Percentiles rank a stretch among this genome's conserved stretches.
Conservation (phyloP, 495 filamentous ascomycete genomes). For the Talaromyces ruber region DNA sequence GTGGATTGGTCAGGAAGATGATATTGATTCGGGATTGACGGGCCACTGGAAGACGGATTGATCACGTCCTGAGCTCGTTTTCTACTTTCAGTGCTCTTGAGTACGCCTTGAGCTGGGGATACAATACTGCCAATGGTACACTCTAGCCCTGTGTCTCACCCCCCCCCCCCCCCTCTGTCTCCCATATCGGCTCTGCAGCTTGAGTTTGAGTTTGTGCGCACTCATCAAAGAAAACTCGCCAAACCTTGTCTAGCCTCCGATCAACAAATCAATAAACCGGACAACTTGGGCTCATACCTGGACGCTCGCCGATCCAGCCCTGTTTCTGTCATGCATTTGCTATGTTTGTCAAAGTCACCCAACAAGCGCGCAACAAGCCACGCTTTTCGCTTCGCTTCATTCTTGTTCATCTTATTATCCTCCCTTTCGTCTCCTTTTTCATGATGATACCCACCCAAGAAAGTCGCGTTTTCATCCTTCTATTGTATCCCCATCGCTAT, state of each 20-base stretch:
- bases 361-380: neutral
- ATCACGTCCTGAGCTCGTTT: slow-evolving; percentile 13
- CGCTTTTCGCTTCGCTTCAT: neutral
- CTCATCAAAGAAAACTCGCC: neutral
- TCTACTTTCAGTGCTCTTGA: neutral
- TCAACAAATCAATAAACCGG: neutral
- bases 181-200: neutral
- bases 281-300: neutral
- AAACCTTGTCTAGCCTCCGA: neutral
- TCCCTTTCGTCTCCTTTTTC: neutral
- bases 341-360: neutral
- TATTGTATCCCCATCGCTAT: neutral
- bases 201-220: neutral
- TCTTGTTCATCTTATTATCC: neutral
- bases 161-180: too few species aligned
- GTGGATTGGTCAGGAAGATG: slow-evolving; percentile 66
- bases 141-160: neutral
- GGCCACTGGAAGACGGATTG: slow-evolving; percentile 93
- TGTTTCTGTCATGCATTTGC: neutral
- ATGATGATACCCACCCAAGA: slow-evolving; percentile 2
- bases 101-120: neutral
- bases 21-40: slow-evolving; percentile 57
- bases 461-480: neutral
- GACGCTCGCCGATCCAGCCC: neutral
- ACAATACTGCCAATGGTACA: neutral